These are phyloP conservation scores for Mycosarcoma mackinlayi DNA, from an alignment of 1,284 basidiomycete species.

Conservation along the genomic window DNA sequence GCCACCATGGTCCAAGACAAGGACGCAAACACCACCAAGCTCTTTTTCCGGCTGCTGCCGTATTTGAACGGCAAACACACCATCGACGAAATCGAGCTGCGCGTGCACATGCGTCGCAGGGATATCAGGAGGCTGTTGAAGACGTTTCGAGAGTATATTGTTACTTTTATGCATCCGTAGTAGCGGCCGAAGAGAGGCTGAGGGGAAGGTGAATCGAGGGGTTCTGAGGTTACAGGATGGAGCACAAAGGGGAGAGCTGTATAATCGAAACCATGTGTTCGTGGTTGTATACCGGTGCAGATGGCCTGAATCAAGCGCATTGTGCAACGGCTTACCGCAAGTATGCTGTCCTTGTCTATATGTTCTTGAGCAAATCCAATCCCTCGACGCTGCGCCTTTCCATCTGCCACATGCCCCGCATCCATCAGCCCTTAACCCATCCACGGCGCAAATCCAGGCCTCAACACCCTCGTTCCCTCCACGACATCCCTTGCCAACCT, in stretches of 20 bases:
- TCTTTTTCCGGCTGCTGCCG: slow-evolving; percentile 56
- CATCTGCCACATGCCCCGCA: no score
- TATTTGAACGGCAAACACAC: slow-evolving; percentile 67
- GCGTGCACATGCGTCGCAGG: slow-evolving; percentile 45
- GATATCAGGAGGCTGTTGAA: slow-evolving; percentile 52
- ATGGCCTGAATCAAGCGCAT: no score
- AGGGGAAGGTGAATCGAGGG: background rate
- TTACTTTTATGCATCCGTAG: slow-evolving; percentile 61
- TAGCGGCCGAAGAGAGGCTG: background rate
- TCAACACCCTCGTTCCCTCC: slow-evolving; percentile 79
- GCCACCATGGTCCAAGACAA: slow-evolving; percentile 84
- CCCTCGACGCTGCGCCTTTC: no score
- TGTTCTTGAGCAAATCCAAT: no score
- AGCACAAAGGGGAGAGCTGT: no score
- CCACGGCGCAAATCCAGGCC: slow-evolving; percentile 20
- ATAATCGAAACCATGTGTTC: no score
- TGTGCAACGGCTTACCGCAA: no score
- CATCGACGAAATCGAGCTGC: slow-evolving; percentile 63
- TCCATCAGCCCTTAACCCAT: slow-evolving; percentile 22
- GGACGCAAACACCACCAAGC: slow-evolving; percentile 68
- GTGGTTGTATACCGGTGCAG: no score
- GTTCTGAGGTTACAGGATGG: no score
- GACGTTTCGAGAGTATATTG: slow-evolving; percentile 50
- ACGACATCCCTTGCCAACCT: slow-evolving; percentile 81
- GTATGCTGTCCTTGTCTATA: no score